These are phyloP conservation scores for Zelopaecilomyces penicillatus DNA, from an alignment of 2,329 filamentous ascomycete genomes.

Conservation along the genomic window DNA sequence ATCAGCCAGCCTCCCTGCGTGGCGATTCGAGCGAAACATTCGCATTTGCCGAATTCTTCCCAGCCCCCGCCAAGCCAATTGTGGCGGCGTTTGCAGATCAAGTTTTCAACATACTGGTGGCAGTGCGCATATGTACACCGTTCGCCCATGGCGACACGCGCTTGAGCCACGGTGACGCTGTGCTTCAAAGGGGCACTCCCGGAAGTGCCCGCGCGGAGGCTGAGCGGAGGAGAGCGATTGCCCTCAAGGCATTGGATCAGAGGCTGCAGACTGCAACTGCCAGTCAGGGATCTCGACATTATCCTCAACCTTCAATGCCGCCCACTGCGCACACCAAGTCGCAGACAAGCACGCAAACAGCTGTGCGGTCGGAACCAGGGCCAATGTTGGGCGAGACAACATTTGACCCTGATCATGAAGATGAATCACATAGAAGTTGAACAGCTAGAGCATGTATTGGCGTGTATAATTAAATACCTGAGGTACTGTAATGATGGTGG, in stretches of 20 bases:
- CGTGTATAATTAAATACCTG: too few species aligned
- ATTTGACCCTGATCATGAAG: constrained; percentile 57
- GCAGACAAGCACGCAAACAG: constrained; percentile 45
- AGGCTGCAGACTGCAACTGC: constrained; percentile 75
- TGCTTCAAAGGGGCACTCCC: constrained; percentile 47
- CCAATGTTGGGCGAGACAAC: constrained; percentile 60
- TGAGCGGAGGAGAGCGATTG: constrained; percentile 79
- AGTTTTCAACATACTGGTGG: constrained; percentile 66
- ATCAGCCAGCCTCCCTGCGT: constrained; percentile 55
- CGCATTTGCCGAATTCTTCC: constrained; percentile 92
- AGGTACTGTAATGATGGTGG: too few species aligned
- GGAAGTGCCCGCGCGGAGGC: constrained; percentile 79
- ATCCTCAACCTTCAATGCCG: constrained; percentile 20
- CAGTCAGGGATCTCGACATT: constrained; percentile 18
- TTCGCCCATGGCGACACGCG: constrained; percentile 77
- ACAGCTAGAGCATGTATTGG: too few species aligned
- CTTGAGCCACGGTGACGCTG: constrained; percentile 57
- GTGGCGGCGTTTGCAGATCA: constrained; percentile 65
- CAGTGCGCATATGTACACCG: constrained; percentile 70
- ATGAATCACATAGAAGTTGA: constrained; percentile 1
- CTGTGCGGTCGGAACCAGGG: constrained; percentile 47
- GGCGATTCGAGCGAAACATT: constrained; percentile 96
- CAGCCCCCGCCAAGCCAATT: constrained; percentile 69
- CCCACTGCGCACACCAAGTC: constrained; percentile 49
- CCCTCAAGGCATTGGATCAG: constrained; percentile 86